These are phyloP conservation scores for Amaranthus hypochondriacus DNA, from an alignment of 148 eudicot species.

Conservation along the genomic window DNA sequence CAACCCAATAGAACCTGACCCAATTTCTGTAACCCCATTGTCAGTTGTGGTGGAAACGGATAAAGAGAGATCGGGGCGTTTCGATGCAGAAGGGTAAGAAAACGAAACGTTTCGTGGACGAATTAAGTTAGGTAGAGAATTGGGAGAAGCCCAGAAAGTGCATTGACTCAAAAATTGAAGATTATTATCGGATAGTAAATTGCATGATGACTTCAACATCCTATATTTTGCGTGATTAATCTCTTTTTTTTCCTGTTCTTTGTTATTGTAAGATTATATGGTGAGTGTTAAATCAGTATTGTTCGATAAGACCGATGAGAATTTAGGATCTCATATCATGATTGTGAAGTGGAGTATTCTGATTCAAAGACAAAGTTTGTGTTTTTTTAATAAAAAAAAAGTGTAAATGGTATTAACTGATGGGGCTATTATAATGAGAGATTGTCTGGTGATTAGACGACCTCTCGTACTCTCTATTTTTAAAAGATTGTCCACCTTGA, in stretches of 20 bases:
- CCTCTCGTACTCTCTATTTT: too few relatives aligned
- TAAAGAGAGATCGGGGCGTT: conserved; percentile 24
- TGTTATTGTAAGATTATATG: not conserved
- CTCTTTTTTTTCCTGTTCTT: conserved; percentile 1
- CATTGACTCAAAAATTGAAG: conserved; percentile 41
- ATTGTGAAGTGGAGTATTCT: too few relatives aligned
- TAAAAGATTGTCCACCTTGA: too few relatives aligned
- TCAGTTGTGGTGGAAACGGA: conserved; percentile 24
- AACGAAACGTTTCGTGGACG: conserved; percentile 26
- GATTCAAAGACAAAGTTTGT: too few relatives aligned
- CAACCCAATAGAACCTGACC: conserved; percentile 24
- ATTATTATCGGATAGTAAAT: conserved; percentile 26
- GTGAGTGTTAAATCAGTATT: not conserved
- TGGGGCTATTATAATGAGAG: too few relatives aligned
- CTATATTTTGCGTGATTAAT: conserved; percentile 3
- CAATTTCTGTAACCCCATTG: conserved; percentile 4
- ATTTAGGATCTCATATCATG: not conserved
- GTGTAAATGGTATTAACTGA: too few relatives aligned
- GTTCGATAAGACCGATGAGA: conserved; percentile 18
- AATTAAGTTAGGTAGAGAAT: conserved; percentile 3
- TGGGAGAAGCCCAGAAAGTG: conserved; percentile 29
- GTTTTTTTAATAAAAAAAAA: too few relatives aligned
- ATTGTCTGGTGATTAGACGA: too few relatives aligned
- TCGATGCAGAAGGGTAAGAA: conserved; percentile 11
- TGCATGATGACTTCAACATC: conserved; percentile 39